Evolutionary conservation across 805 yeast genomes (phyloP).

Genomic region (Saturnispora sekii): DNA sequence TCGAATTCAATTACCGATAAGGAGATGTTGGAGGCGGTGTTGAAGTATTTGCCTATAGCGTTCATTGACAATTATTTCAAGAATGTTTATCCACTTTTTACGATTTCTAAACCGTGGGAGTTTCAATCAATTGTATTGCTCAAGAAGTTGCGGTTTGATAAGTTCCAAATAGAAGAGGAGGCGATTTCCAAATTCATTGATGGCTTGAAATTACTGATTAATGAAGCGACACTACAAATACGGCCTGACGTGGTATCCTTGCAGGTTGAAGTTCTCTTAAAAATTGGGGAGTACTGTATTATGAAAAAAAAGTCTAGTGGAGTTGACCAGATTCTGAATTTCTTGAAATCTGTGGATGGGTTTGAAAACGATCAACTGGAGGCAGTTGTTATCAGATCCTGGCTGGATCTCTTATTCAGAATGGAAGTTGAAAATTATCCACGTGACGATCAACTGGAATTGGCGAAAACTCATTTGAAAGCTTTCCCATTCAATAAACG

Average conservation of each 20-base stretch:
- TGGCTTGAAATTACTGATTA: neutral
- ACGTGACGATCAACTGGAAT: neutral
- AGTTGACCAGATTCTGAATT: neutral
- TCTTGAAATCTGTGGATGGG: neutral
- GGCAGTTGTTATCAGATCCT: neutral
- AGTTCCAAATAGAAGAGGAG: neutral
- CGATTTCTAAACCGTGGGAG: conserved; percentile 10
- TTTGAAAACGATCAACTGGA: neutral
- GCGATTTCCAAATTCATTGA: conserved; percentile 1
- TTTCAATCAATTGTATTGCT: conserved; percentile 11
- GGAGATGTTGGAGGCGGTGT: neutral
- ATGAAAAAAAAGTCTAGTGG: neutral
- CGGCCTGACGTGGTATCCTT: conserved; percentile 6
- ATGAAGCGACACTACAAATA: conserved; percentile 8
- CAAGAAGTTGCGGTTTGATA: conserved; percentile 4
- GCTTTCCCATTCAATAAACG: too few species aligned
- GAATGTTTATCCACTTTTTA: conserved; percentile 3
- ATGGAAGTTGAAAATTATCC: neutral
- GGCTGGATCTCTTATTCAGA: neutral
- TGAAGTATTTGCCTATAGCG: neutral
- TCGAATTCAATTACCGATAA: conserved; percentile 9
- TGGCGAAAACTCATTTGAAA: too few species aligned
- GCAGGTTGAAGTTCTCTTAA: conserved; percentile 8
- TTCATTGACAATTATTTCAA: conserved; percentile 8
- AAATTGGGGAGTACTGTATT: neutral